Evolutionary conservation across 345 rosid species (phyloP), one percentile per base, ranked within the genome.

Genomic region (Acer negundo): DNA sequence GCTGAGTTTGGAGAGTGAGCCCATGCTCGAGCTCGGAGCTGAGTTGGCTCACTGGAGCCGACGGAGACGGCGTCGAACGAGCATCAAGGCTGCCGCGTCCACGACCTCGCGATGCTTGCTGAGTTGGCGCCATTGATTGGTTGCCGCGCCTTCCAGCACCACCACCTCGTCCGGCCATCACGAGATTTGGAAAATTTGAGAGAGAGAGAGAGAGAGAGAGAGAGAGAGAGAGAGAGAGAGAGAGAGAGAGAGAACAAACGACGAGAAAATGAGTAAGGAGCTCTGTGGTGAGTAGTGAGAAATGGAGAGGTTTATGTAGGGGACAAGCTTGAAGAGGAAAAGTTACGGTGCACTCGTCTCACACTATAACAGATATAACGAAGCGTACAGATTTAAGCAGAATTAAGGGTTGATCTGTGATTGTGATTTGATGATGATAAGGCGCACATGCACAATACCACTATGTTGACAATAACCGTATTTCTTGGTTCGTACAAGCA

Each of bases 1-100:
- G 31, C 23, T 38, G 75, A 72, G 75, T 10, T 35, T 59, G 65
- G 65, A 72, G 75, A 56, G 42, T 61, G 62, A 72, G 65, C 2
- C 51, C 20, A 2, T 55, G 64, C 26, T 72, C 35, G 20, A 72
- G 28, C 35, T 56, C 53, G 51, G 75, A 72, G 65, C 64, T 38
- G 1, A 72, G 64, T 12, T 17, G 28, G 65, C 65, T 56, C 31
- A 47, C 23, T 2, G 31, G 11, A n/a, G 65, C 62, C 3, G 31
- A 72, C 17, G 63, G 44, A 13, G 73, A 17, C 23, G 46, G 62
- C 49, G 49, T 46, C 49, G 49, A 10, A 46, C 49, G 49, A 46
- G 15, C 49, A 46, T 51, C n/a, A 51, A 2, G 17, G 58, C 7
- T 16, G n/a, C 58, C 1, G 58, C 7, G 58, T 4, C n/a, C 58